Conservation (phyloP, 2,329 filamentous ascomycete species). For the Raffaelea ambrosiae region DNA sequence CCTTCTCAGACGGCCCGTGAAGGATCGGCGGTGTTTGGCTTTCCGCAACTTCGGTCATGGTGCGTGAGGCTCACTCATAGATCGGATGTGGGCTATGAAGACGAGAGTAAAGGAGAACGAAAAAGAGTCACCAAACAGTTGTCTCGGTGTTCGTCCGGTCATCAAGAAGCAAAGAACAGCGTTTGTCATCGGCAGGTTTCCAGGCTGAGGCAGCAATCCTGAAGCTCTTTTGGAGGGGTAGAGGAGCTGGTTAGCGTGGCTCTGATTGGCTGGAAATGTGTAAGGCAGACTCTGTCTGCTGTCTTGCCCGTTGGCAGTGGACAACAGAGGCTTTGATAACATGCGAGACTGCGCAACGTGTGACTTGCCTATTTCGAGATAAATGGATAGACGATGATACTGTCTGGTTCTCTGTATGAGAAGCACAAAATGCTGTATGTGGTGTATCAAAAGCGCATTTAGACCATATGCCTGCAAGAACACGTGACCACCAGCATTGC, state of each 20-base stretch:
- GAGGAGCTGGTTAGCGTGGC: background rate
- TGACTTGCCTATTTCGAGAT: too few species aligned
- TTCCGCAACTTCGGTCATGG: constrained; percentile 36
- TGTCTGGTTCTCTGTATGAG: too few species aligned
- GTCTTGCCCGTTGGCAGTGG: too few species aligned
- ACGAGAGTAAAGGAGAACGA: constrained; percentile 4
- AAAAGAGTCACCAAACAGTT: too few species aligned
- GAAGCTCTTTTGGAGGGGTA: background rate
- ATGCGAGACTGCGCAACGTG: too few species aligned
- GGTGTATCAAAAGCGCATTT: too few species aligned
- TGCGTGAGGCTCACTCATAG: background rate
- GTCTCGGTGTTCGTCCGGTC: too few species aligned
- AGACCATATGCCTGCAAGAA: too few species aligned
- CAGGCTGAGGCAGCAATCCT: background rate
- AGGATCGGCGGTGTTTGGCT: constrained; percentile 39
- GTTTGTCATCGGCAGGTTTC: background rate
- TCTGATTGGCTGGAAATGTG: background rate
- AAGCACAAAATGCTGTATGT: too few species aligned
- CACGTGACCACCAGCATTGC: too few species aligned
- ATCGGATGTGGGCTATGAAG: background rate
- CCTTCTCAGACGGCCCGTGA: constrained; percentile 49
- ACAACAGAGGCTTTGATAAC: too few species aligned
- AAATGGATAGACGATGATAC: too few species aligned
- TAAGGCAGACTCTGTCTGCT: background rate
- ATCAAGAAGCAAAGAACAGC: background rate